A percentile compares a stretch with the other conserved stretches of the same genome.
Evolutionary conservation across 345 rosid species (phyloP).

Genomic region (Xanthoceras sorbifolium): DNA sequence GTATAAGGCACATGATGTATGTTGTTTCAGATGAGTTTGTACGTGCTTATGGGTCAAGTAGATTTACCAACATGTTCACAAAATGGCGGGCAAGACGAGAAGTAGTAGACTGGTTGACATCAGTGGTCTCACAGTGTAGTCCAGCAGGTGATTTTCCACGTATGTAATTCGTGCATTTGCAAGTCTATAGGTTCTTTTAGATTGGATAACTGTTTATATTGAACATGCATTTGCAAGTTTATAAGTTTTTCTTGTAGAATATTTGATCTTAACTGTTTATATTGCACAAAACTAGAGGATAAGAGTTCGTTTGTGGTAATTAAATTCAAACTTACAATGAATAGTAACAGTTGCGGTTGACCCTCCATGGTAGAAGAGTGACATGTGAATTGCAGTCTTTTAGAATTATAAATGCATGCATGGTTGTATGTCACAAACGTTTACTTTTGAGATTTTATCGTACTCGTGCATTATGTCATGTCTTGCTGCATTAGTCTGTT

Average conservation of each 20-base stretch:
- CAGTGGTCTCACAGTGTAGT: slow-evolving; percentile 24
- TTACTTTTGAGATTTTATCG: not conserved
- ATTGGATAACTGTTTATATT: not conserved
- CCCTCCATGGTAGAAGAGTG: not conserved
- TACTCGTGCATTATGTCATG: not conserved
- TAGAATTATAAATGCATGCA: slow-evolving; percentile 1
- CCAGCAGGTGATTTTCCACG: slow-evolving; percentile 16
- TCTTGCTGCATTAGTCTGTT: not conserved
- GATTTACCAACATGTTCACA: slow-evolving; percentile 17
- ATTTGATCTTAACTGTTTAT: not conserved
- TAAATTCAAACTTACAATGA: not conserved
- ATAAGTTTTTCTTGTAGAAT: not conserved
- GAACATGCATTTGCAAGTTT: not conserved
- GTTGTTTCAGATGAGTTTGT: slow-evolving; percentile 37
- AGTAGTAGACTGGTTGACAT: slow-evolving; percentile 51
- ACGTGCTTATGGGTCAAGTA: slow-evolving; percentile 28
- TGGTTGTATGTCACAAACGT: not conserved
- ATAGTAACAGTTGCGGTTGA: not conserved
- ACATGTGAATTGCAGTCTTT: not conserved
- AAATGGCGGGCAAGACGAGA: slow-evolving; percentile 61
- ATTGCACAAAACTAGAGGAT: not conserved
- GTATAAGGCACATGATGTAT: slow-evolving; percentile 59
- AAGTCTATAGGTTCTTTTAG: not conserved
- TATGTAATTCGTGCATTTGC: slow-evolving; percentile 11
- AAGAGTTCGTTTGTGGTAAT: not conserved